A percentile compares a stretch with the other conserved stretches of the same genome.
Conservation (phyloP, 1,139 yeast genomes). For the Trichomonascaceae sp. region DNA sequence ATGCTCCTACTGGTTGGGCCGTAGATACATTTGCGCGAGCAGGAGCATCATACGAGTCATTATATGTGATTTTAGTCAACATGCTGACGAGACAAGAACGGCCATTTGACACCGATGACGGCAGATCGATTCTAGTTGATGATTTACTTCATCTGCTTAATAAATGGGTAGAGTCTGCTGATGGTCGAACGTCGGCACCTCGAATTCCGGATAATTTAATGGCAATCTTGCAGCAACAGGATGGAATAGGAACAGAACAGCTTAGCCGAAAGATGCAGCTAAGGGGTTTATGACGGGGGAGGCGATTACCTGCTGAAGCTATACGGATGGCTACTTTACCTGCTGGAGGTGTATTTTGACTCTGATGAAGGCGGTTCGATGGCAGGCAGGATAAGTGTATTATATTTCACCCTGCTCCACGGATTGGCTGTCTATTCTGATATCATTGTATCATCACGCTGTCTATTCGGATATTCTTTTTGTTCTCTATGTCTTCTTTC, state of each 20-base stretch:
- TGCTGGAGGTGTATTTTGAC: too few species aligned
- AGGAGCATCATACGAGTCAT: slow-evolving; percentile 66
- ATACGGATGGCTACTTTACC: too few species aligned
- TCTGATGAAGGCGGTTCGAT: too few species aligned
- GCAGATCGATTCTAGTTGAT: slow-evolving; percentile 23
- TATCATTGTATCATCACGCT: too few species aligned
- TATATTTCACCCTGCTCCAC: too few species aligned
- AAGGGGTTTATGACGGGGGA: neutral
- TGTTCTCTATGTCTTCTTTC: too few species aligned
- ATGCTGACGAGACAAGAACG: slow-evolving; percentile 47
- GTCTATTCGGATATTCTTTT: too few species aligned
- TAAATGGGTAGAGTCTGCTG: slow-evolving; percentile 18
- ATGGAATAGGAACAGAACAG: neutral
- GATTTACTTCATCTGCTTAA: slow-evolving; percentile 27
- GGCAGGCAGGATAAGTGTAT: too few species aligned
- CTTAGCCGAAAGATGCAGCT: neutral
- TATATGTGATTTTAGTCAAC: slow-evolving; percentile 62
- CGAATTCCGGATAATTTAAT: neutral
- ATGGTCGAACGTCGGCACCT: slow-evolving; percentile 6
- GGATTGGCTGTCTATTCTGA: too few species aligned
- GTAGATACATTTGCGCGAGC: slow-evolving; percentile 69
- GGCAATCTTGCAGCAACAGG: neutral
- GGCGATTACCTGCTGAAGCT: too few species aligned
- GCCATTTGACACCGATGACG: slow-evolving; percentile 29
- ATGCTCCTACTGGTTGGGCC: slow-evolving; percentile 46